These are phyloP conservation scores for Eucalyptus urophylla DNA, from an alignment of 345 rosid species.

Conservation along the genomic window DNA sequence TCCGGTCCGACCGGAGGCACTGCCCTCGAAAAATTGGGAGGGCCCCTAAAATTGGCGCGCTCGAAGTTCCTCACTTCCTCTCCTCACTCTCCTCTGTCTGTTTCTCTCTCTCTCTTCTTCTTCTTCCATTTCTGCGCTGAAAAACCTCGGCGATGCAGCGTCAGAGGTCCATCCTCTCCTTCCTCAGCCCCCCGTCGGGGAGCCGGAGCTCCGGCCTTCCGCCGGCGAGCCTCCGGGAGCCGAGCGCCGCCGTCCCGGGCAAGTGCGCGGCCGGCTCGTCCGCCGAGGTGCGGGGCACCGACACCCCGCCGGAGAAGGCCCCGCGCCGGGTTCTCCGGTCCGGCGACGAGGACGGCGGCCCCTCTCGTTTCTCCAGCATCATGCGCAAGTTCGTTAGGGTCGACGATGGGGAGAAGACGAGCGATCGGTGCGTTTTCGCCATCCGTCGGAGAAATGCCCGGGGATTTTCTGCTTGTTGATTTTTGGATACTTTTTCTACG, in stretches of 20 bases:
- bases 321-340: conserved; percentile 58
- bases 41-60: neutral
- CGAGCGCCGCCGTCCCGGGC: neutral
- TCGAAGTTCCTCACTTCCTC: neutral
- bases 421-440: conserved; percentile 19
- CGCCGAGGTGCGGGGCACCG: conserved; percentile 50
- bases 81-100: neutral
- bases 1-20: neutral
- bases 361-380: conserved; percentile 68
- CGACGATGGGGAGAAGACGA: conserved; percentile 21
- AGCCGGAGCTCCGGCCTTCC: conserved; percentile 3
- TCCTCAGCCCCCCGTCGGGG: conserved; percentile 50
- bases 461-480: neutral
- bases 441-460: neutral
- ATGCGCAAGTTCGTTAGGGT: conserved; percentile 82
- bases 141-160: conserved; percentile 48
- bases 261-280: conserved; percentile 5
- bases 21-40: neutral
- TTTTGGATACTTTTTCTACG: neutral
- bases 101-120: neutral
- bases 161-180: conserved; percentile 64
- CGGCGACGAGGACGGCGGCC: conserved; percentile 11
- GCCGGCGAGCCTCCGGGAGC: conserved; percentile 5
- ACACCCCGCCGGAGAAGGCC: conserved; percentile 90
- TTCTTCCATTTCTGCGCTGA: neutral